phyloP scores from a whole-genome alignment of 257 asterid genomes.

The Solanum sejunctum region DNA sequence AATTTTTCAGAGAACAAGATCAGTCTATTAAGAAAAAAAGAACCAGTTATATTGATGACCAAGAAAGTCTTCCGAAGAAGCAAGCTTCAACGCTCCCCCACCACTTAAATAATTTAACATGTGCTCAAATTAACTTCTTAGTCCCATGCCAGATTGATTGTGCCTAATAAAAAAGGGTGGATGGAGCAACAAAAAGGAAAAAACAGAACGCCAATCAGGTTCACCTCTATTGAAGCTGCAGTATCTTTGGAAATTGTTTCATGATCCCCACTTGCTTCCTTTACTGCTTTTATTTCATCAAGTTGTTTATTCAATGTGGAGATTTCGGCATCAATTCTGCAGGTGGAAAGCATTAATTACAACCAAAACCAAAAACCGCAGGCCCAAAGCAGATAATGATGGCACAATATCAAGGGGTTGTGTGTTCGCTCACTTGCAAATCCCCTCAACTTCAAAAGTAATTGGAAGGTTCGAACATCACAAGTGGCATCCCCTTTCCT shows the following conservation, averaged over 20 bases:
- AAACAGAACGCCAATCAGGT: background rate
- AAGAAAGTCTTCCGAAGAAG: too few relatives aligned
- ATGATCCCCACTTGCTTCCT: slow-evolving; percentile 22
- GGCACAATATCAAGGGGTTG: background rate
- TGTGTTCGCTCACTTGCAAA: background rate
- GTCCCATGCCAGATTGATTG: background rate
- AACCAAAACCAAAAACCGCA: background rate
- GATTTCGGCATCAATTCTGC: slow-evolving; percentile 87
- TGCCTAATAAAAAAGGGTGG: background rate
- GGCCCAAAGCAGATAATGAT: background rate
- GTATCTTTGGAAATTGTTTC: slow-evolving; percentile 27
- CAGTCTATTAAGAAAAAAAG: too few relatives aligned
- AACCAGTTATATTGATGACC: too few relatives aligned
- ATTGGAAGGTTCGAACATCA: background rate
- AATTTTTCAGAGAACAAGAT: too few relatives aligned
- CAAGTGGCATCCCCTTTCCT: background rate
- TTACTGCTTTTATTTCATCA: slow-evolving; percentile 40
- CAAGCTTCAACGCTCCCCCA: too few relatives aligned
- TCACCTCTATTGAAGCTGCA: slow-evolving; percentile 61
- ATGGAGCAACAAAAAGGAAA: background rate
- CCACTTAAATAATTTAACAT: background rate
- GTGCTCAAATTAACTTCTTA: background rate
- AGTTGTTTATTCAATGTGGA: slow-evolving; percentile 58
- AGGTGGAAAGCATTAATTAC: background rate
- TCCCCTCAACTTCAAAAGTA: background rate